A percentile compares a stretch with the other conserved stretches of the same genome.
Conservation (phyloP, 2,329 filamentous ascomycete species). For the Ophiostoma angusticollis region DNA sequence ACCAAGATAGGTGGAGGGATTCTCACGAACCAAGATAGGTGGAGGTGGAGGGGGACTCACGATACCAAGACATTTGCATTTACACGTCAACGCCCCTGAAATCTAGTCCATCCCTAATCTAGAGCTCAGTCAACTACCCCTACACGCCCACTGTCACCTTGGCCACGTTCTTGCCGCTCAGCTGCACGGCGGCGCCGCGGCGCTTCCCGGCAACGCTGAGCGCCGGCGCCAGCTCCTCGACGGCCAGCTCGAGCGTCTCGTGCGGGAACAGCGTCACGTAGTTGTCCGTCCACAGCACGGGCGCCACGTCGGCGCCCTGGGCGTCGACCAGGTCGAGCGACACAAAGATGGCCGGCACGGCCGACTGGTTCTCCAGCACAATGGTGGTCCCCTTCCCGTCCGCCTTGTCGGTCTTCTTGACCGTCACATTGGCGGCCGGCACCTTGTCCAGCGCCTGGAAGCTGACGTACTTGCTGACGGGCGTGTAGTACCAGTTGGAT, state of each 20-base stretch:
- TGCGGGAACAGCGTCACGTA: constrained; percentile 48
- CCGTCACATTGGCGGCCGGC: constrained; percentile 23
- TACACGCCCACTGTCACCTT: constrained; percentile 1
- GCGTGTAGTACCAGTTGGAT: constrained; percentile 47
- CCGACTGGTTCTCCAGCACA: constrained; percentile 36
- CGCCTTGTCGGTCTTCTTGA: too few relatives aligned
- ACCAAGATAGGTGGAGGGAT: too few relatives aligned
- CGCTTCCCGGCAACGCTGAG: background rate
- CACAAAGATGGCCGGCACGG: constrained; percentile 45
- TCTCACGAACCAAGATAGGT: too few relatives aligned
- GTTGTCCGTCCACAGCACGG: constrained; percentile 48
- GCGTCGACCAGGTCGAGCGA: constrained; percentile 35
- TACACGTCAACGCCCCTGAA: too few relatives aligned
- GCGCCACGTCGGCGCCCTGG: constrained; percentile 31
- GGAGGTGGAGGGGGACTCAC: too few relatives aligned
- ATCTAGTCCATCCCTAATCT: too few relatives aligned
- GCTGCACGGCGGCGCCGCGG: constrained; percentile 14
- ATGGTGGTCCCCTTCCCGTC: constrained; percentile 18
- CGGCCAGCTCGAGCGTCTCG: constrained; percentile 33
- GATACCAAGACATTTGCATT: too few relatives aligned
- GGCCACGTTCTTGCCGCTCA: constrained; percentile 19
- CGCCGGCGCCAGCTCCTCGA: constrained; percentile 11
- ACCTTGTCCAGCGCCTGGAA: constrained; percentile 32
- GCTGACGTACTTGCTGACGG: constrained; percentile 37
- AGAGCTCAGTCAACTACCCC: too few relatives aligned